These are phyloP conservation scores for Rhodotorula sp. DNA, from an alignment of 1,284 basidiomycete species.

Conservation along the genomic window DNA sequence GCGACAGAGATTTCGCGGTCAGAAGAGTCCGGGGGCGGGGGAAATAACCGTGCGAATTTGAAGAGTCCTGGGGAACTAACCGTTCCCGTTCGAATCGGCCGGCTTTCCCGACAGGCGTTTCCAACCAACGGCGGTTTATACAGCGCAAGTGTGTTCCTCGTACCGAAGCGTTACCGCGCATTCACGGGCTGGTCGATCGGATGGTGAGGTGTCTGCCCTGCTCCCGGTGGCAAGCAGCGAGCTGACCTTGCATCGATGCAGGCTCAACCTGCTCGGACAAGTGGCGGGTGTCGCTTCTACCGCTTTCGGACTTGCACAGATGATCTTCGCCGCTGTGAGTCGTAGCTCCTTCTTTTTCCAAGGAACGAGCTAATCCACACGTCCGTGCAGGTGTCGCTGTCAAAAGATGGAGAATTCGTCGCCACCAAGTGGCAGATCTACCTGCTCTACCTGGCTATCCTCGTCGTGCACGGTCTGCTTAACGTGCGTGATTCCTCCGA, in stretches of 20 bases:
- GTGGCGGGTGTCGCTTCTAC: slow-evolving; percentile 80
- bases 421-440: slow-evolving; percentile 64
- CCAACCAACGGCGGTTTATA: slow-evolving; percentile 65
- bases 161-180: slow-evolving; percentile 66
- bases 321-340: slow-evolving; percentile 67
- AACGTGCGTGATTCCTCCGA: slow-evolving; percentile 54
- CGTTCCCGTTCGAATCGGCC: background rate
- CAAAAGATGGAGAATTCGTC: slow-evolving; percentile 57
- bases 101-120: slow-evolving; percentile 55
- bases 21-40: too few relatives aligned
- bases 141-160: slow-evolving; percentile 69
- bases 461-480: slow-evolving; percentile 58
- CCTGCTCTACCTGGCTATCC: slow-evolving; percentile 68
- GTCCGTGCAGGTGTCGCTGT: slow-evolving; percentile 39
- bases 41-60: too few relatives aligned
- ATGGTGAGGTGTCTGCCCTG: slow-evolving; percentile 12
- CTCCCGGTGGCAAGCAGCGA: background rate
- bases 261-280: slow-evolving; percentile 83
- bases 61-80: too few relatives aligned
- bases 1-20: too few relatives aligned
- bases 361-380: background rate
- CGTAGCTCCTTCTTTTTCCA: background rate
- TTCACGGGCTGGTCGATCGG: slow-evolving; percentile 60
- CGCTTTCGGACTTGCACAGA: slow-evolving; percentile 81
- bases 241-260: background rate